Evolutionary conservation across 208 protist species (phyloP).

Genomic region (Trichomonas vaginalis): DNA sequence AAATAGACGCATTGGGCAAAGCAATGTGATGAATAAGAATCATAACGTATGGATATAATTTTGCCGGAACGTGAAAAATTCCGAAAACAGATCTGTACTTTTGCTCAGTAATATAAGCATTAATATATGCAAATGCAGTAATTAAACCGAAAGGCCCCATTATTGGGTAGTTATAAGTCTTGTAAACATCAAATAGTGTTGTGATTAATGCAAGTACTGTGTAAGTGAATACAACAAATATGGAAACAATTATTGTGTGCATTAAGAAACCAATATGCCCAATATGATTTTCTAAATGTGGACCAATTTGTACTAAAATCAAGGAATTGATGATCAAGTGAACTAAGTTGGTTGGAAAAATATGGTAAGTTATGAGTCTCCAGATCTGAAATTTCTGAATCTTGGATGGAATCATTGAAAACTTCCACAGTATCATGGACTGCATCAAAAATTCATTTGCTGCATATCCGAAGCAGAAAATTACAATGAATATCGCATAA

Average conservation of each 20-base stretch:
- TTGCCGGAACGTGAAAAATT: neutral
- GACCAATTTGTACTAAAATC: neutral
- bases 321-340: neutral
- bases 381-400: neutral
- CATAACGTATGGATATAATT: neutral
- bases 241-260: neutral
- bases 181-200: neutral
- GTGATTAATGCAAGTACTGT: neutral
- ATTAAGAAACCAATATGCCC: neutral
- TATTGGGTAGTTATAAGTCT: neutral
- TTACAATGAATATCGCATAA: neutral
- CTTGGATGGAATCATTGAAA: neutral
- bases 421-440: neutral
- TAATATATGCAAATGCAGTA: neutral
- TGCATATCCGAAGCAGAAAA: neutral
- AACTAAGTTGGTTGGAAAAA: neutral
- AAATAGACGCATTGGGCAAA: neutral
- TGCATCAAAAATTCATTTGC: neutral
- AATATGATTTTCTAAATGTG: neutral
- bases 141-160: neutral
- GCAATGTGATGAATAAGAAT: neutral
- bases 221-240: neutral
- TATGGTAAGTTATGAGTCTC: neutral
- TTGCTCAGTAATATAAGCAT: neutral
- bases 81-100: neutral